Evolutionary conservation across 2,329 filamentous ascomycete species (phyloP), one percentile per base, ranked within the genome.

Genomic region (Pestalotiopsis sp.): DNA sequence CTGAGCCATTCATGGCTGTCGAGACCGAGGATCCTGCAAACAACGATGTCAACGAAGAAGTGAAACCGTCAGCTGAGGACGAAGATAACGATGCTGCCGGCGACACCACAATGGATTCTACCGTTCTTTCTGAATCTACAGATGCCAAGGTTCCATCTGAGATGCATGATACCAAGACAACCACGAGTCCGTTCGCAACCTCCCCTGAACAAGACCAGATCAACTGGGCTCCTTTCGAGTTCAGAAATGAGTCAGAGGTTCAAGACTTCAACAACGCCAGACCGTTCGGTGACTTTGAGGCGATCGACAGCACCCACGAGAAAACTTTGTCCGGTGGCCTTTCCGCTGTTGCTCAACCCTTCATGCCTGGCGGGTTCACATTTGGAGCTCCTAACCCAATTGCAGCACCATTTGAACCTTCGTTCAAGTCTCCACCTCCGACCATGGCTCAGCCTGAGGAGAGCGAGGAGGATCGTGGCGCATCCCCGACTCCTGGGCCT

Each of bases 321-420:
- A 86, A 86, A 72, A 89, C 89, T n/a, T n/a, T 61, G 7, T 66
- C 65, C 12, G 45, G 45, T 9, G 45, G 89, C 4, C 83, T 95
- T 27, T 95, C 93, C 45, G 91, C 92, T 4, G 86, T 89, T 17
- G 92, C 93, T 0, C 89, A 88, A 74, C 86, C 92, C 0, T 97
- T 96, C 77, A 86, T 84, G 4, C 86, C 87, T 14, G 81, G 73
- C 0, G 65, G 63, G 38, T 78, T 78, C 65, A 73, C 41, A 38
- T 78, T 79, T 68, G 77, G 83, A 20, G 80, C 75, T 40, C 71
- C 76, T 11, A 73, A 72, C 69, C 79, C 69, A 73, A 75, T 49
- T 68, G 76, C 72, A 36, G 70, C 72, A 66, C 67, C 75, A 0
- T 78, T 78, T 58, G 72, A 78, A 13, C 77, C 77, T 25, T 68